These are phyloP conservation scores for Cocos nucifera DNA, from an alignment of 176 grass and related monocot species.

Conservation along the genomic window DNA sequence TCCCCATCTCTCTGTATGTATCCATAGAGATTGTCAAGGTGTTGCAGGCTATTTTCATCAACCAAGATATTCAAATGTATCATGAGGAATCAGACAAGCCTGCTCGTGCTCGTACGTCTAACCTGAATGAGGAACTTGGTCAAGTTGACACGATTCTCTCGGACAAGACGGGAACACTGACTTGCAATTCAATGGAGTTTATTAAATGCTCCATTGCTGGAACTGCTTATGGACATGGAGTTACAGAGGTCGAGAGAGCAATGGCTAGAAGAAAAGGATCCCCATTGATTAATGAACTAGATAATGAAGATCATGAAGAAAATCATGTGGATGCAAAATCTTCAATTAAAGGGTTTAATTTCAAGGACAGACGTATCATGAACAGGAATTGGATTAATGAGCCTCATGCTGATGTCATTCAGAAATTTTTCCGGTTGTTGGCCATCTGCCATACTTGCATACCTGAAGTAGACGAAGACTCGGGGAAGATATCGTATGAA, in stretches of 20 bases:
- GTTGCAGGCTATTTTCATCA: conserved; percentile 93
- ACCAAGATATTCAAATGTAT: conserved; percentile 86
- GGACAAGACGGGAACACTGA: conserved; percentile 95
- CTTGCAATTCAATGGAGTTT: conserved; percentile 99
- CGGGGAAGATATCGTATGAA: conserved; percentile 72
- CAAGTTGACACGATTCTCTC: conserved; percentile 97
- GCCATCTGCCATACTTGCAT: conserved; percentile 96
- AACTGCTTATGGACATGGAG: conserved; percentile 67
- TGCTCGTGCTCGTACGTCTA: conserved; percentile 81
- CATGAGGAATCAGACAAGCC: conserved; percentile 87
- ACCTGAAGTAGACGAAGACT: conserved; percentile 77
- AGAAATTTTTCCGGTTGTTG: conserved; percentile 70
- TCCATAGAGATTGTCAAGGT: conserved; percentile 98
- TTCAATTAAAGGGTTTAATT: conserved; percentile 93
- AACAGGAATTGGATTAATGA: conserved; percentile 86
- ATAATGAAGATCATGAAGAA: conserved; percentile 30
- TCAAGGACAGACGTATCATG: conserved; percentile 71
- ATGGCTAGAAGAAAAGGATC: conserved; percentile 74
- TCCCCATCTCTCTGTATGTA: conserved; percentile 96
- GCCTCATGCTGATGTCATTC: conserved; percentile 46
- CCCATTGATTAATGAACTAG: conserved; percentile 27
- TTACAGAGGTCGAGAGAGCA: conserved; percentile 97
- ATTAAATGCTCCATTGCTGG: conserved; percentile 97
- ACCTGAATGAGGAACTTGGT: conserved; percentile 94
- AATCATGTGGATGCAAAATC: conserved; percentile 27